A percentile compares a stretch with the other conserved stretches of the same genome.
Evolutionary conservation across 257 asterid genomes (phyloP).

Genomic region (Handroanthus guayacan): DNA sequence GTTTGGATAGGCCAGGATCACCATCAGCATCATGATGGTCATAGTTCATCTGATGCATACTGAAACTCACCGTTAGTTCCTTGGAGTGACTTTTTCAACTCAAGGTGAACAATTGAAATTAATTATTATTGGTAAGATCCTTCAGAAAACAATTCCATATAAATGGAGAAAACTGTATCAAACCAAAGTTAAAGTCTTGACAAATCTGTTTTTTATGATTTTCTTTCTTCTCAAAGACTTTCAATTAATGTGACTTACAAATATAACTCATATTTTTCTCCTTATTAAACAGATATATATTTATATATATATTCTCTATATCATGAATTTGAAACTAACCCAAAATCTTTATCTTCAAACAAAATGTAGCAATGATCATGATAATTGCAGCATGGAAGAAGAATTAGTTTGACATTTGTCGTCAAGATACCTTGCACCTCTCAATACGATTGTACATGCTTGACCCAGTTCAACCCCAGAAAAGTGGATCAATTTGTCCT

Average conservation of each 20-base stretch:
- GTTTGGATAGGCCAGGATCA: not conserved
- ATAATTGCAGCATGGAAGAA: not conserved
- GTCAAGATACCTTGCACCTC: slow-evolving; percentile 80
- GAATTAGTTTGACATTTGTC: not conserved
- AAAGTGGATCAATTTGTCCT: slow-evolving; percentile 94
- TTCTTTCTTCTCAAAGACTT: not conserved
- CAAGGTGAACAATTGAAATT: not conserved
- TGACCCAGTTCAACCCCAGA: slow-evolving; percentile 98
- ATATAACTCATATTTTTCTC: too few species aligned
- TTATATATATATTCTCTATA: not conserved
- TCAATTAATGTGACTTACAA: not conserved
- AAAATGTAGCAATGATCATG: not conserved
- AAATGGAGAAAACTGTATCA: not conserved
- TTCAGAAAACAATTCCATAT: not conserved
- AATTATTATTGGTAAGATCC: not conserved
- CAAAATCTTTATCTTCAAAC: not conserved
- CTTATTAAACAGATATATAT: not conserved
- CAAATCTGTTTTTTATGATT: not conserved
- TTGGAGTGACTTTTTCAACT: not conserved
- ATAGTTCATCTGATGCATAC: too few species aligned
- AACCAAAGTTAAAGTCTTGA: not conserved
- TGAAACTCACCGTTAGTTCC: not conserved
- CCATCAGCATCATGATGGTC: not conserved
- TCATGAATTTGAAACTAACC: not conserved
- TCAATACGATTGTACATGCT: slow-evolving; percentile 92